A percentile compares a stretch with the other conserved stretches of the same genome.
Conservation (phyloP, 2,329 filamentous ascomycete species). For the Paramyrothecium roridum region DNA sequence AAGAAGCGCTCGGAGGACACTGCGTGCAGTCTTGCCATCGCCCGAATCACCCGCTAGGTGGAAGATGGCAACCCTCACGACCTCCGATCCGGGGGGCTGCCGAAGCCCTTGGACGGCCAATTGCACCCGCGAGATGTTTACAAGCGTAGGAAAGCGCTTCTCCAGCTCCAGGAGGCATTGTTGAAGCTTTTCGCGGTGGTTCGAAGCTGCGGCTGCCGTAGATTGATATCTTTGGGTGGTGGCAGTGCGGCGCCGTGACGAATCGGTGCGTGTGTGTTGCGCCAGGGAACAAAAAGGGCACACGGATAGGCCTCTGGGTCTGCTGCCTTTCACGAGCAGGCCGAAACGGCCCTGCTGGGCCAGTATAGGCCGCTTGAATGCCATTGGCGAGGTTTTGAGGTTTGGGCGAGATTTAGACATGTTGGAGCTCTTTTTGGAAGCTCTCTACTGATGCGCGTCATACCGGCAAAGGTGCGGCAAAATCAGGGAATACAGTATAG, state of each 20-base stretch:
- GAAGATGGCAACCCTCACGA: constrained; percentile 56
- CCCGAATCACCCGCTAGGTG: constrained; percentile 38
- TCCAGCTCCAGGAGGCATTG: constrained; percentile 58
- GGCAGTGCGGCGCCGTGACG: constrained; percentile 16
- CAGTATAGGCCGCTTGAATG: constrained; percentile 24
- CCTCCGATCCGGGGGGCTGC: constrained; percentile 53
- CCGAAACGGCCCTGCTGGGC: constrained; percentile 21
- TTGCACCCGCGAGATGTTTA: constrained; percentile 68
- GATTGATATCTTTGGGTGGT: constrained; percentile 25
- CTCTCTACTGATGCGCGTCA: constrained; percentile 11
- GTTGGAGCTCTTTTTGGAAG: constrained; percentile 10
- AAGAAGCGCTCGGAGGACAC: constrained; percentile 65
- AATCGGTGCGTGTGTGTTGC: constrained; percentile 13
- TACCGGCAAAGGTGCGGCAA: constrained; percentile 21
- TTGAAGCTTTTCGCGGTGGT: constrained; percentile 53
- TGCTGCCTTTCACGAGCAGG: constrained; percentile 12
- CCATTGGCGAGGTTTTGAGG: constrained; percentile 17
- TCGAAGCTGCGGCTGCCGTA: constrained; percentile 14
- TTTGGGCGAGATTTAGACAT: constrained; percentile 8
- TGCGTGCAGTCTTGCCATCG: constrained; percentile 50
- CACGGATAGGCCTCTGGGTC: constrained; percentile 13
- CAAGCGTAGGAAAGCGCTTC: constrained; percentile 55
- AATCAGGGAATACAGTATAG: constrained; percentile 6
- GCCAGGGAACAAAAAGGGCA: constrained; percentile 28
- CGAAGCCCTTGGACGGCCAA: constrained; percentile 65